A percentile compares a stretch with the other conserved stretches of the same genome.
Conservation (phyloP, 2,329 filamentous ascomycete species). For the Microcyclospora pomicola region DNA sequence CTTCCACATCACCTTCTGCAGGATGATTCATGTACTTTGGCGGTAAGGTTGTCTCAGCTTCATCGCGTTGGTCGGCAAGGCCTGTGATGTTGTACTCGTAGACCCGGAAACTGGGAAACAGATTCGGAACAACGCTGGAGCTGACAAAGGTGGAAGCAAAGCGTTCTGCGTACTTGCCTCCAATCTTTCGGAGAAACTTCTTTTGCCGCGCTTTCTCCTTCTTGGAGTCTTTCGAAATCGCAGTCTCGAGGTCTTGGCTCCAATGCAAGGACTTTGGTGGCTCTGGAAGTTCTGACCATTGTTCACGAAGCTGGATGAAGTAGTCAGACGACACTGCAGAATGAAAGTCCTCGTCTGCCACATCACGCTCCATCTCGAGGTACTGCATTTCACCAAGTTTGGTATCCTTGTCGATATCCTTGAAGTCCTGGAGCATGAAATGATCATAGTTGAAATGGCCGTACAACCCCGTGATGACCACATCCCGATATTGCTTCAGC, state of each 20-base stretch:
- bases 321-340: constrained; percentile 63
- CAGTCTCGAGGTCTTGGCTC: constrained; percentile 2
- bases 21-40: constrained; percentile 4
- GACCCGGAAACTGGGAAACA: constrained; percentile 68
- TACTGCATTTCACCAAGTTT: constrained; percentile 28
- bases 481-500: constrained; percentile 80
- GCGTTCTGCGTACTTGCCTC: constrained; percentile 69
- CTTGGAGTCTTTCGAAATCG: constrained; percentile 4
- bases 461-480: constrained; percentile 65
- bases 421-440: constrained; percentile 79
- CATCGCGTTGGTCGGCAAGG: constrained; percentile 35
- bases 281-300: constrained; percentile 66
- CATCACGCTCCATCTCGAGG: background rate
- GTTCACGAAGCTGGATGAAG: constrained; percentile 57
- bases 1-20: constrained; percentile 2
- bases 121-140: constrained; percentile 84
- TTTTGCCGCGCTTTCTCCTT: constrained; percentile 39
- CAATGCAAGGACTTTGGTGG: constrained; percentile 16
- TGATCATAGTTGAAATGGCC: constrained; percentile 99
- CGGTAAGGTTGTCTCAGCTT: constrained; percentile 2
- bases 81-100: constrained; percentile 85
- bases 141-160: constrained; percentile 70
- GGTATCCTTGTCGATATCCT: constrained; percentile 52
- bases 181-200: constrained; percentile 52
- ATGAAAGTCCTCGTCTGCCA: constrained; percentile 37